Evolutionary conservation across 2,329 filamentous ascomycete species (phyloP), one percentile per base, ranked within the genome.

Genomic region (Alternaria sp.): DNA sequence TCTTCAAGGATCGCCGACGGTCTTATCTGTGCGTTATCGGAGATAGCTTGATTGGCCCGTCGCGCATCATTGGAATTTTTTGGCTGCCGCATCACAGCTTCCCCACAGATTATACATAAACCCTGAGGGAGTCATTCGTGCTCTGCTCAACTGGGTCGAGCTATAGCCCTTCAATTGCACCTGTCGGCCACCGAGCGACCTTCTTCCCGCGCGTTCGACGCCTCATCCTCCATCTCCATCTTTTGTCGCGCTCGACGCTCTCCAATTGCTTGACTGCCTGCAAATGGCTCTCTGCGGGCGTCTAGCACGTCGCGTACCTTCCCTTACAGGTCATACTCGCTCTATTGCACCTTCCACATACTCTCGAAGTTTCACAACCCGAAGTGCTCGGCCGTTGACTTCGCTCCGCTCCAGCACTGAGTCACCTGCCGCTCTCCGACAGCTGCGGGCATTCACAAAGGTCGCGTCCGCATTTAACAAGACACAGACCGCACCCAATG

Each of bases 401-500:
- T 66, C 72, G 22, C 64, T 78, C 49, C 70, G 71, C 54, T 63
- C 67, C 28, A 64, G 66, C 48, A 62, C 68, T 69, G 74, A 78
- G 62, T 75, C 75, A 69, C 69, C 66, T 52, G 69, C 72, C 43
- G 64, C 69, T 38, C 62, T 71, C 64, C 71, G 73, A 42, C 76
- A 78, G 64, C 70, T 79, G 57, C 74, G 77, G 59, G 74, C 77
- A 46, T 80, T 79, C 67, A 71, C 77, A 64, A 75, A 76, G 67
- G 52, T 78, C 60, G 66, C 72, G 32, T 67, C 73, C 54, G 69
- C 68, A 63, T 74, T 69, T 67, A 75, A 77, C 58, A 74, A 81
- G 66, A 81, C 85, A 48, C 87, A 95, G 80, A 83, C 88, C 67
- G 90, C 92, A 53, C 92, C 93, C 57, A 92, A 91, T 75, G 87